These are phyloP conservation scores for Suhomyces prunicola DNA, from an alignment of 805 yeast species.

Conservation along the genomic window DNA sequence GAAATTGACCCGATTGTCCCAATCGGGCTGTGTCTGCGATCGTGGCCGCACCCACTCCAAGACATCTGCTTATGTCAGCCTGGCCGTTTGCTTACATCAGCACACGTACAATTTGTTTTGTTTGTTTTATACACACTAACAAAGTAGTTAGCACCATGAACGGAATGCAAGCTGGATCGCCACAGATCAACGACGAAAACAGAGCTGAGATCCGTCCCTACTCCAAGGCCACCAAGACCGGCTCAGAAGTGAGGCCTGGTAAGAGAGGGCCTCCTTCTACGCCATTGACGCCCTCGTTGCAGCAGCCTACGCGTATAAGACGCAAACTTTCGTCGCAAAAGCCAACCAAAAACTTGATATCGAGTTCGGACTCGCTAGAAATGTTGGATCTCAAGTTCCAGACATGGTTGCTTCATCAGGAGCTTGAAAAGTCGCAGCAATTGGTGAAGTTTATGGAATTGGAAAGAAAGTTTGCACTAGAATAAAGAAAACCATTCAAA, in stretches of 20 bases:
- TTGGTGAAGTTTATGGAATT: conserved; percentile 27
- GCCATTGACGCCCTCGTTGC: conserved; percentile 29
- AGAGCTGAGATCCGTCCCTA: neutral
- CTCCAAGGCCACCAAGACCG: neutral
- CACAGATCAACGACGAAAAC: neutral
- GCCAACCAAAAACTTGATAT: neutral
- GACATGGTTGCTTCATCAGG: conserved; percentile 28
- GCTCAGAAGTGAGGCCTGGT: neutral
- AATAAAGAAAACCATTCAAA: neutral
- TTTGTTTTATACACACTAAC: neutral
- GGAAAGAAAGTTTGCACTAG: conserved; percentile 22
- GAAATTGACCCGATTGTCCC: neutral
- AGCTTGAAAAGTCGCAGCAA: conserved; percentile 20
- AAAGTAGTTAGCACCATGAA: neutral
- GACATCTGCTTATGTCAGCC: neutral
- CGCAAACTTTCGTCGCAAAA: conserved; percentile 7
- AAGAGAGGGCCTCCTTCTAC: conserved; percentile 28
- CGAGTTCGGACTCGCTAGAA: conserved; percentile 10
- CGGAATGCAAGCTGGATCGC: neutral
- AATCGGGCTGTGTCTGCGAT: neutral
- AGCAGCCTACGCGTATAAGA: conserved; percentile 19
- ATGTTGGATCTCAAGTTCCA: conserved; percentile 25
- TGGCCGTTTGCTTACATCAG: neutral
- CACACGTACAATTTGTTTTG: neutral
- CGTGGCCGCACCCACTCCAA: neutral